Evolutionary conservation across 1,284 basidiomycete species (phyloP), one percentile per base, ranked within the genome.

Genomic region (Boletus semigastroideus): DNA sequence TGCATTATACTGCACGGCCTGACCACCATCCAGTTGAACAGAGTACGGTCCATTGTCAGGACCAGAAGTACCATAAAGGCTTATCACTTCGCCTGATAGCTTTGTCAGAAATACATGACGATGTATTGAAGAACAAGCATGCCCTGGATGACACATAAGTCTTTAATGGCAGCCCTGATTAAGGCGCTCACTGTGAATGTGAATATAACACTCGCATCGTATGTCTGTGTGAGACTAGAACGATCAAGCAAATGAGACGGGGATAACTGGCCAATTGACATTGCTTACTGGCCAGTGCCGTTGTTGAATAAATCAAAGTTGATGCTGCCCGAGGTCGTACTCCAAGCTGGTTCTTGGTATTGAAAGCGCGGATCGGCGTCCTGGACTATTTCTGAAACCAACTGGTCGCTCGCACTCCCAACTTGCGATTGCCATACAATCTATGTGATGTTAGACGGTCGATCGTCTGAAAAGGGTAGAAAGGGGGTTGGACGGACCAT

Each of bases 211-310:
- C 40, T 64, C 10, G 72, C 63, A 19, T 59, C 46, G 19, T 55
- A 47, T 3, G 54, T 50, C 36, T 57, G 52, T 0, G 73, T 73
- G 33, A 53, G 49, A 25, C 71, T 72, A 25, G 16, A 33, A 41
- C 10, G 7, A 31, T 22, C 9, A 33, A 50, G 28, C 27, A 6
- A 8, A 7, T 56, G 37, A 54, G 40, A 25, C 20, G 17, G 1
- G 16, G 25, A 40, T 48, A 40, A 39, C 12, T 28, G 8, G 9
- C 11, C 3, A n/a, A 20, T 30, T 34, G 4, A 16, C 14, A 40
- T 42, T 12, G 34, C 72, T 66, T 46, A 74, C 71, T 72, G 70
- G 34, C 69, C 72, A 36, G 63, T 66, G 10, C 60, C 61, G 28
- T 67, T 66, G 25, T 20, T 49, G 36, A 70, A 68, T 4, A 66